Percentiles rank a stretch among this genome's conserved stretches.
These are phyloP conservation scores for Nitzschia putrida DNA, from an alignment of 108 stramenopile species.

Conservation along the genomic window DNA sequence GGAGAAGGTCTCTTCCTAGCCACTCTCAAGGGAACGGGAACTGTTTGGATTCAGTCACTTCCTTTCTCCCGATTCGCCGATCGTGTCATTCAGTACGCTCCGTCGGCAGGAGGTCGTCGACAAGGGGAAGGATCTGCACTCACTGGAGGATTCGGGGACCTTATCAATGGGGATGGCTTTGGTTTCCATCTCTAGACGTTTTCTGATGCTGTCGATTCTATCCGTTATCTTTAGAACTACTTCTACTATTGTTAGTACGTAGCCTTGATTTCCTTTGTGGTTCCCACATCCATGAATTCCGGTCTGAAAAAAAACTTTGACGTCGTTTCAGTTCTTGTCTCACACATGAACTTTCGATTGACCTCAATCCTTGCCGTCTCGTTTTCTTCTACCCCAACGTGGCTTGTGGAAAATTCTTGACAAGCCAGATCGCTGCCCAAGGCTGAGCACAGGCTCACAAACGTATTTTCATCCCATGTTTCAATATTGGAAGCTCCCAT, in stretches of 20 bases:
- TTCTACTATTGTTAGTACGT: too few species aligned
- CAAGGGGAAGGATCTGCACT: constrained; percentile 28
- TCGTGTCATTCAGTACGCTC: constrained; percentile 28
- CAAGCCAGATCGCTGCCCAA: background rate
- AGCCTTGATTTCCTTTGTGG: too few species aligned
- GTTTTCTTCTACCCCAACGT: background rate
- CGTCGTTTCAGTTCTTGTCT: too few species aligned
- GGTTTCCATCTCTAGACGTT: constrained; percentile 20
- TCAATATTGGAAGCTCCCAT: constrained; percentile 24
- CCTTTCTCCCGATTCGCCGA: constrained; percentile 36
- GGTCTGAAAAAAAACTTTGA: too few species aligned
- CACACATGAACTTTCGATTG: too few species aligned
- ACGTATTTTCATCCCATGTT: constrained; percentile 9
- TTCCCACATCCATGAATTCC: too few species aligned
- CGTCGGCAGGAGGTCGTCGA: constrained; percentile 22
- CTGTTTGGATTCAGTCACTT: constrained; percentile 70
- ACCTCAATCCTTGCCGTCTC: too few species aligned
- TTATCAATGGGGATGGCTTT: constrained; percentile 23
- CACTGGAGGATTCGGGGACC: constrained; percentile 29
- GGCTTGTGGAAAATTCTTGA: background rate
- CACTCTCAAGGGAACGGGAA: constrained; percentile 79
- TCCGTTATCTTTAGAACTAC: too few species aligned
- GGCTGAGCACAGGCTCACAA: constrained; percentile 1
- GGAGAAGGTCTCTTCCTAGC: constrained; percentile 86
- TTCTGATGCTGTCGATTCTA: too few species aligned